These are phyloP conservation scores for Apiospora kogelbergensis DNA, from an alignment of 2,329 filamentous ascomycete species.

Conservation along the genomic window DNA sequence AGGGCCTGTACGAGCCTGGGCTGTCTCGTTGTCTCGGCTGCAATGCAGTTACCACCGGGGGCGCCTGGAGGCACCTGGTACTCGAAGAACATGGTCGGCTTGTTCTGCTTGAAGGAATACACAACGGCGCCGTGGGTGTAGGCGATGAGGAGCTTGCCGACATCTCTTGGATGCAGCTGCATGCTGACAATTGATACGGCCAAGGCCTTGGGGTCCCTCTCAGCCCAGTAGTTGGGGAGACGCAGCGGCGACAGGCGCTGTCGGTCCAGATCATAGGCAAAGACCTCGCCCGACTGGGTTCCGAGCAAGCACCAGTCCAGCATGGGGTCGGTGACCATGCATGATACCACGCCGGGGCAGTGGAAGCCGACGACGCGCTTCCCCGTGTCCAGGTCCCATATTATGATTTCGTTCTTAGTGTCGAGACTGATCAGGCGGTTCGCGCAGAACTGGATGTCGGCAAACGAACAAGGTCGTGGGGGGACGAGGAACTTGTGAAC, in stretches of 20 bases:
- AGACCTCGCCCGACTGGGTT: conserved; percentile 76
- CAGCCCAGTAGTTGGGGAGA: conserved; percentile 84
- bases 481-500: conserved; percentile 75
- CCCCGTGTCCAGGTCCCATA: conserved; percentile 78
- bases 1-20: conserved; percentile 79
- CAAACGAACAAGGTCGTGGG: conserved; percentile 71
- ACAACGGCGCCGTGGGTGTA: conserved; percentile 85
- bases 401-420: conserved; percentile 77
- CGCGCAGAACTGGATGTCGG: conserved; percentile 77
- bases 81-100: conserved; percentile 74
- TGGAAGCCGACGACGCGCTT: conserved; percentile 67
- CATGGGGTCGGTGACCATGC: conserved; percentile 80
- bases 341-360: conserved; percentile 73
- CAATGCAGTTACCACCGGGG: conserved; percentile 73
- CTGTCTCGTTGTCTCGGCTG: conserved; percentile 61
- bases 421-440: conserved; percentile 86
- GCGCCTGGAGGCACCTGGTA: conserved; percentile 82
- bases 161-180: conserved; percentile 85
- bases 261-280: conserved; percentile 91
- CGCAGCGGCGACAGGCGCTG: conserved; percentile 72
- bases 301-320: conserved; percentile 93
- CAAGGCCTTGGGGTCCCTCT: conserved; percentile 66
- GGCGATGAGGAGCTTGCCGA: conserved; percentile 88
- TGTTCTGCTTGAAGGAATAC: conserved; percentile 93
- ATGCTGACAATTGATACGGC: conserved; percentile 68